Percentiles rank a stretch among this genome's conserved stretches.
Evolutionary conservation across 2,329 filamentous ascomycete genomes (phyloP).

Genomic region (Arthrocladium fulminans): DNA sequence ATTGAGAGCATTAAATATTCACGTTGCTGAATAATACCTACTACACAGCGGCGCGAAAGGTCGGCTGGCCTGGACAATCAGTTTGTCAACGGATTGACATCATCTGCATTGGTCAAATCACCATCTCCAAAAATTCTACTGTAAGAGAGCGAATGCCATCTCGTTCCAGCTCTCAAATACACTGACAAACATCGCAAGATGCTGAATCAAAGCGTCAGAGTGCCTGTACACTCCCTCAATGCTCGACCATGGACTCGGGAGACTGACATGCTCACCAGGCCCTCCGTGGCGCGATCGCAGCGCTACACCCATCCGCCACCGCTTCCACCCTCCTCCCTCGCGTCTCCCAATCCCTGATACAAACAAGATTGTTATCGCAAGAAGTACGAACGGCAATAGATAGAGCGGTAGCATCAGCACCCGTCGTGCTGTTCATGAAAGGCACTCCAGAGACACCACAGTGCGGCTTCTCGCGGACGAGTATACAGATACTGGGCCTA

Average conservation of each 20-base stretch:
- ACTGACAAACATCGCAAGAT: constrained; percentile 2
- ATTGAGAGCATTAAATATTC: background rate
- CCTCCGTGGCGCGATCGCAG: constrained; percentile 16
- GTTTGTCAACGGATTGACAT: constrained; percentile 16
- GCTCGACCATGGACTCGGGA: background rate
- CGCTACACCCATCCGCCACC: constrained; percentile 21
- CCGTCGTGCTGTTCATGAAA: constrained; percentile 99
- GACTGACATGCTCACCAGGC: constrained; percentile 13
- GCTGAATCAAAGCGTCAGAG: constrained; percentile 4
- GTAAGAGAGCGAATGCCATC: background rate
- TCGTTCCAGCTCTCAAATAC: background rate
- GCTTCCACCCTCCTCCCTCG: constrained; percentile 27
- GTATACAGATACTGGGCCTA: constrained; percentile 86
- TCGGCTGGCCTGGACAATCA: background rate
- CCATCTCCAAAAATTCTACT: constrained; percentile 8
- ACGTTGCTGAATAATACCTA: constrained; percentile 1
- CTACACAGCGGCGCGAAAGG: background rate
- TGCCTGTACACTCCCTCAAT: constrained; percentile 5
- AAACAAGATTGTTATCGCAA: constrained; percentile 60
- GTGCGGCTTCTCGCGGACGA: constrained; percentile 92
- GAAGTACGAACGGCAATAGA: constrained; percentile 78
- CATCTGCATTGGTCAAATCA: background rate
- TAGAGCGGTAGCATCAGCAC: constrained; percentile 75
- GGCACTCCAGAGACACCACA: constrained; percentile 92
- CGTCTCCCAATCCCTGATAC: constrained; percentile 15